Evolutionary conservation across 129 eudicot species (phyloP).

Genomic region (Flaveria sonorensis): DNA sequence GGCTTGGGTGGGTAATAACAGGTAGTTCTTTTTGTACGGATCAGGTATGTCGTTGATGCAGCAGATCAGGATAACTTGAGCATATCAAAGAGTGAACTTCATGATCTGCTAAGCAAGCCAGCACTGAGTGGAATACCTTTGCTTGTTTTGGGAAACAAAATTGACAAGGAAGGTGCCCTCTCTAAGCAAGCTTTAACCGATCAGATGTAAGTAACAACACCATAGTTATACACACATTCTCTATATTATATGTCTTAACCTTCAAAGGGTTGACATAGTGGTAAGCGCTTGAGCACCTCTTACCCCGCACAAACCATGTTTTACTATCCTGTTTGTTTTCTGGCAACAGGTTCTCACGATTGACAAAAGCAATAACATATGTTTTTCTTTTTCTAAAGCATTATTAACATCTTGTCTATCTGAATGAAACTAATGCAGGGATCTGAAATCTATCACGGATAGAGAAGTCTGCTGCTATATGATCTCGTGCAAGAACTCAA

Average conservation of each 20-base stretch:
- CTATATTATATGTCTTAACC: neutral
- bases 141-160: constrained; percentile 93
- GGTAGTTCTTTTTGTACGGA: neutral
- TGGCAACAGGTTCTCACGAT: neutral
- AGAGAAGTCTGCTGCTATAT: constrained; percentile 60
- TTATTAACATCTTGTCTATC: neutral
- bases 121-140: constrained; percentile 87
- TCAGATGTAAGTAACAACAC: constrained; percentile 66
- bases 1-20: neutral
- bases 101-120: constrained; percentile 85
- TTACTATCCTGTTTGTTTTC: too few species aligned
- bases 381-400: neutral
- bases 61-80: constrained; percentile 93
- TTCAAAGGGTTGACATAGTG: too few species aligned
- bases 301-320: too few species aligned
- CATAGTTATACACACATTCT: neutral
- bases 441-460: constrained; percentile 50
- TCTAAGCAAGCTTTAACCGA: constrained; percentile 87
- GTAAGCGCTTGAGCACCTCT: too few species aligned
- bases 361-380: too few species aligned
- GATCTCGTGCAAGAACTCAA: constrained; percentile 67
- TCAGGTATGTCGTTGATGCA: constrained; percentile 95
- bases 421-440: constrained; percentile 35
- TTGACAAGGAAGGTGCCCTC: constrained; percentile 85
- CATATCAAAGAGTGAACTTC: constrained; percentile 89